A percentile compares a stretch with the other conserved stretches of the same genome.
These are phyloP conservation scores for Pichia sp. DNA, from an alignment of 1,139 yeast genomes.

Conservation along the genomic window DNA sequence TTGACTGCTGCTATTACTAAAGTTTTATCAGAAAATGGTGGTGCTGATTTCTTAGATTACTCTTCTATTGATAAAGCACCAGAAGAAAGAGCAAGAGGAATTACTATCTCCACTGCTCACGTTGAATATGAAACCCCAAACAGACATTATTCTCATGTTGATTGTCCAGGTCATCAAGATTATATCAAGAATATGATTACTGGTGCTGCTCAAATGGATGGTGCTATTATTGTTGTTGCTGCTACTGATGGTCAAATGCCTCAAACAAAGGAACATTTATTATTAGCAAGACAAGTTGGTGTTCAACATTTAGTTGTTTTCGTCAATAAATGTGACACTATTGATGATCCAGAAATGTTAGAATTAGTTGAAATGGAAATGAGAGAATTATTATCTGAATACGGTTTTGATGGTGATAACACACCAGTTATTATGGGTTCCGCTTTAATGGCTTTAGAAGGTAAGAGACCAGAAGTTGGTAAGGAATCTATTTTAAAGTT, in stretches of 20 bases:
- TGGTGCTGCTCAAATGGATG: constrained; percentile 99
- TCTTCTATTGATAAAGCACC: constrained; percentile 96
- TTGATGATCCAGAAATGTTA: constrained; percentile 98
- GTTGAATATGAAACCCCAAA: constrained; percentile 90
- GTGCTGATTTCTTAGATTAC: constrained; percentile 90
- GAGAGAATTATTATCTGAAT: constrained; percentile 87
- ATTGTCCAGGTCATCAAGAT: constrained; percentile 99
- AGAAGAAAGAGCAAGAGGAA: constrained; percentile 99
- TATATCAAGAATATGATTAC: constrained; percentile 98
- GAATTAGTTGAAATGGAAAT: constrained; percentile 99
- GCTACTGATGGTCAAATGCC: constrained; percentile 99
- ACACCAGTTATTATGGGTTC: constrained; percentile 99
- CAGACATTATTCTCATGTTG: constrained; percentile 95
- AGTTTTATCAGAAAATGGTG: constrained; percentile 81
- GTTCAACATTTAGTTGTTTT: constrained; percentile 95
- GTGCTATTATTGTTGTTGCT: constrained; percentile 98
- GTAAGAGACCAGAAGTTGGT: constrained; percentile 87
- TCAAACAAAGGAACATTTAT: constrained; percentile 97
- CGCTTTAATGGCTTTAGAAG: constrained; percentile 94
- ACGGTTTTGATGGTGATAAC: constrained; percentile 97
- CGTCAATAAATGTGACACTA: constrained; percentile 95
- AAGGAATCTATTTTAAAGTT: constrained; percentile 73
- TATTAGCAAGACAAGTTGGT: constrained; percentile 99
- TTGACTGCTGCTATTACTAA: constrained; percentile 98
- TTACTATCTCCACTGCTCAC: constrained; percentile 95